phyloP scores from a whole-genome alignment of 83 land plant species.

The Thuja plicata region DNA sequence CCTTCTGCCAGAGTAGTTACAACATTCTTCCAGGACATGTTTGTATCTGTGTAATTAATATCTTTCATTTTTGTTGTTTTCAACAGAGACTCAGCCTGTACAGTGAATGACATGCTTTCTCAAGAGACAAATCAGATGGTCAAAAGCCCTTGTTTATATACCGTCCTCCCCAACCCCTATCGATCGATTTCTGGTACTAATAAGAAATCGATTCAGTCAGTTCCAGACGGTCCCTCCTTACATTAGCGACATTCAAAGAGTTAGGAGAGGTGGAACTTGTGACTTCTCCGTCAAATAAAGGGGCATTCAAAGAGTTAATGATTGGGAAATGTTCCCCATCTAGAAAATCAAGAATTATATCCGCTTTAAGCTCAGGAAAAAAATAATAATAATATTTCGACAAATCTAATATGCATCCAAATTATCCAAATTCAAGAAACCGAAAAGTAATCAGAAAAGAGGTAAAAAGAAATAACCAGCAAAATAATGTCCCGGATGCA shows the following conservation, averaged over 20 bases:
- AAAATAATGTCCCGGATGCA: not conserved
- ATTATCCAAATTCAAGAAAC: not conserved
- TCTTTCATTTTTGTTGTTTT: not conserved
- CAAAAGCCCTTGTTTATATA: not conserved
- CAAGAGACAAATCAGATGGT: constrained; percentile 13
- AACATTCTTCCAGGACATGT: not conserved
- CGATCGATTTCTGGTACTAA: no score
- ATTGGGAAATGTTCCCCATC: not conserved
- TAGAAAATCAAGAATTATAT: not conserved
- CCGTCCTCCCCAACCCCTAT: no score
- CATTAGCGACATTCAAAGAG: no score
- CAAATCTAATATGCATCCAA: not conserved
- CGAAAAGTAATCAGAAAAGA: not conserved
- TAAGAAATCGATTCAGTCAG: no score
- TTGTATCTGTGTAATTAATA: not conserved
- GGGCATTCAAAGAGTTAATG: not conserved
- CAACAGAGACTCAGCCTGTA: not conserved
- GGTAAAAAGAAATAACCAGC: not conserved
- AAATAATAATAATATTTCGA: not conserved
- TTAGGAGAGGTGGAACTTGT: not conserved
- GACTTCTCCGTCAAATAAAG: no score
- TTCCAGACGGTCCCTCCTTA: no score
- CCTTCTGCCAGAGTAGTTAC: no score
- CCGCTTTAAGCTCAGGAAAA: no score
- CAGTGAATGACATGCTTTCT: constrained; percentile 4